Conservation (phyloP, 305 asterid genomes). For the Solanum chacoense region DNA sequence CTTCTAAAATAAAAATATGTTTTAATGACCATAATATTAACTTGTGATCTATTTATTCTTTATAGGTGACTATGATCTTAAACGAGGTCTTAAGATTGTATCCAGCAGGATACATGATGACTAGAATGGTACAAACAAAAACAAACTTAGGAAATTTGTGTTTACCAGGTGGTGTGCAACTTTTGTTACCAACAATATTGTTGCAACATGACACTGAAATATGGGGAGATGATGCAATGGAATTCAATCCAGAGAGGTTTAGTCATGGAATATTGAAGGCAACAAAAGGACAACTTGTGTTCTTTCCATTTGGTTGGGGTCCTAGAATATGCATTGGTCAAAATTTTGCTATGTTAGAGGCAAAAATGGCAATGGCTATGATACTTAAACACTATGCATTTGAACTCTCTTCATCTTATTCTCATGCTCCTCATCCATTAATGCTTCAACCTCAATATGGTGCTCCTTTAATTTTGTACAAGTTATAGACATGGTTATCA, state of each 20-base stretch:
- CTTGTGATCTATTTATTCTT: not conserved
- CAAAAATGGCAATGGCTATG: conserved; percentile 1
- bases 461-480: conserved; percentile 34
- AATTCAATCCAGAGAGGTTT: conserved; percentile 57
- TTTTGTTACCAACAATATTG: conserved; percentile 22
- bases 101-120: conserved; percentile 29
- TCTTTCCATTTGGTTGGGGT: conserved; percentile 46
- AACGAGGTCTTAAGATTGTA: conserved; percentile 59
- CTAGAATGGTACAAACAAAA: conserved; percentile 17
- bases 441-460: conserved; percentile 57
- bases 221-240: conserved; percentile 58
- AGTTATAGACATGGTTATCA: not conserved
- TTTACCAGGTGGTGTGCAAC: conserved; percentile 36
- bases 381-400: not conserved
- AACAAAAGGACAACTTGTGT: conserved; percentile 19
- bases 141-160: conserved; percentile 22
- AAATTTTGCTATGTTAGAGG: not conserved
- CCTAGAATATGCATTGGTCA: not conserved
- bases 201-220: conserved; percentile 37
- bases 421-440: conserved; percentile 6
- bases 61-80: conserved; percentile 44
- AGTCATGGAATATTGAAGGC: conserved; percentile 38
- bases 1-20: no score
- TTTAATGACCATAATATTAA: no score
- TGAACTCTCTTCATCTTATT: conserved; percentile 4